Base-by-base conservation (phyloP, 345 rosid species). In the Conringia planisiliqua region DNA sequence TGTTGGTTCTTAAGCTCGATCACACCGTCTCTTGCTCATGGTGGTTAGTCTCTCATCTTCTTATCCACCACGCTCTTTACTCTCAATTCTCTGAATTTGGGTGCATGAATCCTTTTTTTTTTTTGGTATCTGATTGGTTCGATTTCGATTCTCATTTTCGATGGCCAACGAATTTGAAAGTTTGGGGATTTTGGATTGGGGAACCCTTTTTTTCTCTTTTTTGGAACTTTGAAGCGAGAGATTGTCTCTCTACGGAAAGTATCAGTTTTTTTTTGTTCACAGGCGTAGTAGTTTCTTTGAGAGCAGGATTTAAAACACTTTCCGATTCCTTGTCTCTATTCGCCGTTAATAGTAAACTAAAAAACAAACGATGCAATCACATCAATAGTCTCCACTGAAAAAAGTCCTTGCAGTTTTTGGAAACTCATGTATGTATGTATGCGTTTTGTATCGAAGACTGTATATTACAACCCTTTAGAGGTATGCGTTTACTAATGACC, bases 1-100 rank as follows among this genome's bases (percentile, higher is more conserved):
- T 90, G 60, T 88, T 94, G 51, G 85, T 83, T 18, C 83, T 92
- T 59, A 94, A 92, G 84, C 89, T 94, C 62, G 88, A 87, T 78
- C 86, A 75, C 64, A 30, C 77, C 83, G 74, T 86, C 75, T 81
- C 78, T 36, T 87, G 17, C 84, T 90, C 97, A 38, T 94, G 99
- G 97, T 92, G 99, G 99, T 94, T 56, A 55, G 90, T 70, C 62
- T 62, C 68, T 50, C 13, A 1, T 16, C 7, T 36, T 35, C 33
- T 35, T 10, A 44, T 26, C 20, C 12, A 33, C 63, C n/a, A 33
- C 56, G 9, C 57, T 62, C 35, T 56, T 2, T 1, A 6, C 0
- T 32, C 64, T 56, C 50, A 16, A 35, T 42, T 44, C 1, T 66
- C 59, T 57, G 24, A 57, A 58, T 7, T 66, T 39, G 46, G 14